Conservation (phyloP, 108 stramenopile genomes). For the Fistulifera pelliculosa region DNA sequence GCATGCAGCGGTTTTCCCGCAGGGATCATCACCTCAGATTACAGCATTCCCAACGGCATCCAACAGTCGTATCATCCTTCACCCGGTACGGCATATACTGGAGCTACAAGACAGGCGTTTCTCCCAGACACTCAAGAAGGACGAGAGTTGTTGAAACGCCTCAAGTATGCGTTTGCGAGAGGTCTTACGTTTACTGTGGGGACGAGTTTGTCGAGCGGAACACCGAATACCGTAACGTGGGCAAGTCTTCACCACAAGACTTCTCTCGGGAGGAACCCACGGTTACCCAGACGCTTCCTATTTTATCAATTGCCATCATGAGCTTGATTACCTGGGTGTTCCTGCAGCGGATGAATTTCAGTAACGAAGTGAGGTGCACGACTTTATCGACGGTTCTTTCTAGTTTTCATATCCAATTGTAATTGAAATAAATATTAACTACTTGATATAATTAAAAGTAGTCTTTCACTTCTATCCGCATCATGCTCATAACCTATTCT, state of each 20-base stretch:
- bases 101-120: constrained; percentile 6
- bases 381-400: too few species aligned
- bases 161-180: constrained; percentile 37
- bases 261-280: constrained; percentile 23
- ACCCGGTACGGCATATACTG: neutral
- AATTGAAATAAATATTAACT: too few species aligned
- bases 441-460: too few species aligned
- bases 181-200: constrained; percentile 48
- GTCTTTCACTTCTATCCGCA: too few species aligned
- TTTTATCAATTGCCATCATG: constrained; percentile 30
- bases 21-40: constrained; percentile 5
- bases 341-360: constrained; percentile 12
- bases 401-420: too few species aligned
- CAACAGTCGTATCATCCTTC: constrained; percentile 30
- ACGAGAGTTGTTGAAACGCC: constrained; percentile 22
- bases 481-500: too few species aligned
- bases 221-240: constrained; percentile 28
- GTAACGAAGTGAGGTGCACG: neutral
- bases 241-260: constrained; percentile 56
- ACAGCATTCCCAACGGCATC: constrained; percentile 24
- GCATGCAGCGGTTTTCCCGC: constrained; percentile 4
- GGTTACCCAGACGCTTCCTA: constrained; percentile 46
- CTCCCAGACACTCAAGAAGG: constrained; percentile 7
- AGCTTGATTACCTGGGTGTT: constrained; percentile 32
- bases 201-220: constrained; percentile 32